A percentile compares a stretch with the other conserved stretches of the same genome.
These are phyloP conservation scores for Westerdykella aurantiaca DNA, from an alignment of 2,329 filamentous ascomycete species.

Conservation along the genomic window DNA sequence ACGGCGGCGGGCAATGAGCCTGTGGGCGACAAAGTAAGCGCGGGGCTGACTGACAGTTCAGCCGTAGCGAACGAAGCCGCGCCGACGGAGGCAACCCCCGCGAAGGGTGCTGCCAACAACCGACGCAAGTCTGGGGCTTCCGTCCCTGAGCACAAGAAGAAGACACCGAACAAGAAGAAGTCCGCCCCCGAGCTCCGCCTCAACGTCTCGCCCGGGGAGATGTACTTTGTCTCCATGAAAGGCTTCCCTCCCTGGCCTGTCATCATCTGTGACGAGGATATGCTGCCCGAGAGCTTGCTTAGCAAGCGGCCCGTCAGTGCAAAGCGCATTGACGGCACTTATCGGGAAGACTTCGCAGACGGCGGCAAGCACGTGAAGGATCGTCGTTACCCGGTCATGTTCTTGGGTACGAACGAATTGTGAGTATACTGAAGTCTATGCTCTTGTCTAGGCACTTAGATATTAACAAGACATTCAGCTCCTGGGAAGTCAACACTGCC, in stretches of 20 bases:
- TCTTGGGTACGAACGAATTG: conserved; percentile 93
- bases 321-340: conserved; percentile 73
- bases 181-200: conserved; percentile 62
- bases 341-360: conserved; percentile 79
- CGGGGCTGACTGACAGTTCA: no score
- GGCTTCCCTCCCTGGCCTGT: conserved; percentile 93
- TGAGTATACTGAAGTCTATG: conserved; percentile 50
- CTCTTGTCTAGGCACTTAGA: not conserved
- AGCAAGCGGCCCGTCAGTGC: conserved; percentile 79
- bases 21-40: no score
- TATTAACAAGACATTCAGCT: conserved; percentile 49
- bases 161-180: conserved; percentile 67
- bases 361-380: conserved; percentile 81
- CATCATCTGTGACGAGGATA: conserved; percentile 88
- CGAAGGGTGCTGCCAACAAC: conserved; percentile 16
- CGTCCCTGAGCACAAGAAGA: conserved; percentile 67
- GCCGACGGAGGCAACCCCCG: not conserved
- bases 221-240: conserved; percentile 89
- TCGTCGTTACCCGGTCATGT: conserved; percentile 91
- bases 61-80: not conserved
- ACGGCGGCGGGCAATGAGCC: no score
- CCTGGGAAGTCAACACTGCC: conserved; percentile 84
- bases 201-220: conserved; percentile 82
- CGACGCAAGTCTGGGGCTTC: conserved; percentile 68
- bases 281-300: conserved; percentile 76